phyloP scores from a whole-genome alignment of 805 yeast genomes.

The Candida peoriensis region DNA sequence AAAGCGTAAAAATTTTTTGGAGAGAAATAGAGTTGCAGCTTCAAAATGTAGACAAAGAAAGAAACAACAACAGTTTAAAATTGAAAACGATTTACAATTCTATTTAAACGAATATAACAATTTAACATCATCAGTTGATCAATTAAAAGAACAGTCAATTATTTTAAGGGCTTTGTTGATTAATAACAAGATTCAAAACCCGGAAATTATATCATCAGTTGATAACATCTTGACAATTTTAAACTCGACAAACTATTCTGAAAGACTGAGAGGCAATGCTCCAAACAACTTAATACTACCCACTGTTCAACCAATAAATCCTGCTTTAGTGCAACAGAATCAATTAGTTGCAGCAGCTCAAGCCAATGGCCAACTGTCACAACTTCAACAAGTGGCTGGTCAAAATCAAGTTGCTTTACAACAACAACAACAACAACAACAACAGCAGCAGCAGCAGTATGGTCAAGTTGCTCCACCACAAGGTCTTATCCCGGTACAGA shows the following conservation, averaged over 20 bases:
- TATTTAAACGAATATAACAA: slow-evolving; percentile 68
- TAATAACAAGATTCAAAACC: slow-evolving; percentile 22
- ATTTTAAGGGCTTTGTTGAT: slow-evolving; percentile 41
- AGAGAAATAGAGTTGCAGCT: slow-evolving; percentile 92
- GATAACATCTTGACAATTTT: slow-evolving; percentile 16
- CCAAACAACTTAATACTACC: slow-evolving; percentile 22
- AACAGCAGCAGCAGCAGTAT: too few relatives aligned
- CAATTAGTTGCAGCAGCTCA: slow-evolving; percentile 5
- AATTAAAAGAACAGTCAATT: slow-evolving; percentile 53
- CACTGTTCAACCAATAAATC: slow-evolving; percentile 26
- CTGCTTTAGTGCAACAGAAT: slow-evolving; percentile 19
- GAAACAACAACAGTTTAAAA: slow-evolving; percentile 77
- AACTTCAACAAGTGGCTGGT: slow-evolving; percentile 5
- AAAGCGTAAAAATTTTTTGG: slow-evolving; percentile 73
- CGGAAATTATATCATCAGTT: slow-evolving; percentile 41
- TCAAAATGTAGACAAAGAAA: slow-evolving; percentile 92
- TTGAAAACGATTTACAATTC: slow-evolving; percentile 73
- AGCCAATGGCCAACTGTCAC: slow-evolving; percentile 4
- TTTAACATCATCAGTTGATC: slow-evolving; percentile 52
- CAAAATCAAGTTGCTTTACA: too few relatives aligned
- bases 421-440: too few relatives aligned
- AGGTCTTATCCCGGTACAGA: too few relatives aligned
- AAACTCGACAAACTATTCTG: slow-evolving; percentile 21
- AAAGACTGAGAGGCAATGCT: slow-evolving; percentile 24
- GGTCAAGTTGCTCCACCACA: too few relatives aligned